Evolutionary conservation across 1,139 yeast genomes (phyloP).

Genomic region (Lodderomyces theae): DNA sequence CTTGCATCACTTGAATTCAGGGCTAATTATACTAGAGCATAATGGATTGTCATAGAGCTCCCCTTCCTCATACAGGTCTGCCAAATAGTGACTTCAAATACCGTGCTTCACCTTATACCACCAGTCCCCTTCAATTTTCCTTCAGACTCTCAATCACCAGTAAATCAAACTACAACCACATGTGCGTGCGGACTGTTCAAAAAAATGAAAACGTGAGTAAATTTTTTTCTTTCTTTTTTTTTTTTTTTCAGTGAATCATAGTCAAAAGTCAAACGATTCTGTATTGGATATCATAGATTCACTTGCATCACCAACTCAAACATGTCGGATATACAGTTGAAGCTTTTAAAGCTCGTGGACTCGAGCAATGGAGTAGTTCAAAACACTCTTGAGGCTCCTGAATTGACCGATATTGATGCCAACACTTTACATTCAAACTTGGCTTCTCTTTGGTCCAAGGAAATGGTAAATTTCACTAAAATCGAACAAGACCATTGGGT

Average conservation of each 20-base stretch:
- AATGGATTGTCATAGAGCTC: too few relatives aligned
- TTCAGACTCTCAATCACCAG: too few relatives aligned
- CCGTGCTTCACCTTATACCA: too few relatives aligned
- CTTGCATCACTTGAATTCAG: too few relatives aligned
- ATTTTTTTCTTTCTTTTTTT: background rate
- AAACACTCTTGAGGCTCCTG: slow-evolving; percentile 62
- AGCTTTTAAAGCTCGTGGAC: slow-evolving; percentile 60
- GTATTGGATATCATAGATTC: background rate
- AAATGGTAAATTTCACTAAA: slow-evolving; percentile 73
- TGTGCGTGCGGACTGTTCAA: background rate
- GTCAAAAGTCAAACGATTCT: slow-evolving; percentile 1
- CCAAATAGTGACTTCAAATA: too few relatives aligned
- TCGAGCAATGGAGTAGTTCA: slow-evolving; percentile 52
- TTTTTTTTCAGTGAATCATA: slow-evolving; percentile 1
- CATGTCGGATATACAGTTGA: slow-evolving; percentile 6
- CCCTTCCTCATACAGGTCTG: too few relatives aligned
- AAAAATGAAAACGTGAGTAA: background rate
- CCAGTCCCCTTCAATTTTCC: too few relatives aligned
- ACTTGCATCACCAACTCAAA: background rate
- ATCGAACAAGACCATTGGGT: slow-evolving; percentile 75
- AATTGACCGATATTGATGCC: slow-evolving; percentile 37
- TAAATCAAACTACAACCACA: too few relatives aligned
- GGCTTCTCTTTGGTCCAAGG: slow-evolving; percentile 80
- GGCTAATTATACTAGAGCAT: too few relatives aligned
- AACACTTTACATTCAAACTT: slow-evolving; percentile 64